Percentiles rank a stretch among this genome's conserved stretches.
Conservation (phyloP, 2,329 filamentous ascomycete genomes). For the Esteya vermicola region DNA sequence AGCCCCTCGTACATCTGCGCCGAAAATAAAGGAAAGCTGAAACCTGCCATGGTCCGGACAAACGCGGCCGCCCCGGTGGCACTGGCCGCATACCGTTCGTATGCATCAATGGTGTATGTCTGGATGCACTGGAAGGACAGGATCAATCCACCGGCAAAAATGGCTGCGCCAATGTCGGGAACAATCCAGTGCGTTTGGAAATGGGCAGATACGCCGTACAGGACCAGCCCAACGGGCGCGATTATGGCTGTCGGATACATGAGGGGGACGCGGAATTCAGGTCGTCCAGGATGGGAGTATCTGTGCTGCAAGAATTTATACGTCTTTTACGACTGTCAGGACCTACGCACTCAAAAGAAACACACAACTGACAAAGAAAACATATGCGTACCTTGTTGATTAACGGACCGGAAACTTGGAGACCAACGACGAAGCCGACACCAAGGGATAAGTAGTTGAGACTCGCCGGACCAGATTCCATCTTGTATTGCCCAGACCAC, state of each 20-base stretch:
- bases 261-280: conserved; percentile 28
- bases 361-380: no score
- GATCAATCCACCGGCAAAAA: conserved; percentile 25
- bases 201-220: conserved; percentile 32
- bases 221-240: conserved; percentile 26
- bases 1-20: conserved; percentile 27
- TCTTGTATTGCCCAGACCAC: conserved; percentile 24
- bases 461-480: conserved; percentile 18
- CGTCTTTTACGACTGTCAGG: conserved; percentile 29
- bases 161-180: conserved; percentile 26
- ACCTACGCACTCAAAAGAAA: conserved; percentile 31
- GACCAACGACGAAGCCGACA: no score
- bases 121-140: conserved; percentile 30
- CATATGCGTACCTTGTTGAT: no score
- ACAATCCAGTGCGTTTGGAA: conserved; percentile 28
- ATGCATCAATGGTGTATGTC: conserved; percentile 31
- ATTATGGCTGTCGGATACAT: conserved; percentile 26
- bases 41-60: conserved; percentile 31
- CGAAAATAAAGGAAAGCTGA: conserved; percentile 37
- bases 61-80: conserved; percentile 29
- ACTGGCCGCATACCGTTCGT: conserved; percentile 29
- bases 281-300: conserved; percentile 18
- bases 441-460: conserved; percentile 23
- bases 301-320: conserved; percentile 29
- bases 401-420: no score